phyloP scores from a whole-genome alignment of 2,329 filamentous ascomycete genomes.

The Sphaerostilbella broomeana region DNA sequence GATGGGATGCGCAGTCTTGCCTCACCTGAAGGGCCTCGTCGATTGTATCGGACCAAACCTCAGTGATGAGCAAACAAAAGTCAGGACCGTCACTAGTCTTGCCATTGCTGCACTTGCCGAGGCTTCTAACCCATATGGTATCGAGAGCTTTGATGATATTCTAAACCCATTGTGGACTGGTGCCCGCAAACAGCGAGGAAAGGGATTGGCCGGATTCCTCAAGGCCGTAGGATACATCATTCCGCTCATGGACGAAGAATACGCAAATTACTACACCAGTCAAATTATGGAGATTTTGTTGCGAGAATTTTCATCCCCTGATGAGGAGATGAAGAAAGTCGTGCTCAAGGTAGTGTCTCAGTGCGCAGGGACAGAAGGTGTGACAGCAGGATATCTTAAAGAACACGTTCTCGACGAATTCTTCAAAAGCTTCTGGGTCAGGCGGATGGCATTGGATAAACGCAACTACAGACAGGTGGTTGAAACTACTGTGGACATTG shows the following conservation, averaged over 20 bases:
- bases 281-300: slow-evolving; percentile 99
- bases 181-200: slow-evolving; percentile 90
- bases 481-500: slow-evolving; percentile 93
- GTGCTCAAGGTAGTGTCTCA: slow-evolving; percentile 96
- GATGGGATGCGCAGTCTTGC: slow-evolving; percentile 95
- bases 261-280: slow-evolving; percentile 96
- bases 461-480: slow-evolving; percentile 97
- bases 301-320: slow-evolving; percentile 90
- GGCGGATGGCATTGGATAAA: slow-evolving; percentile 94
- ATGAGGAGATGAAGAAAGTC: slow-evolving; percentile 99
- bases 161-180: slow-evolving; percentile 96
- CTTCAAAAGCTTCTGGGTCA: slow-evolving; percentile 98
- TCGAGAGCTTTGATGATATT: slow-evolving; percentile 97
- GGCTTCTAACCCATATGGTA: slow-evolving; percentile 96
- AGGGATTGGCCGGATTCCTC: slow-evolving; percentile 89
- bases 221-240: slow-evolving; percentile 99
- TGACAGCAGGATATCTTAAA: slow-evolving; percentile 90
- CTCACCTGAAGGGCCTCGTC: slow-evolving; percentile 90
- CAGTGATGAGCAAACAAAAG: slow-evolving; percentile 96
- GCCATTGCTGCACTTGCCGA: slow-evolving; percentile 93
- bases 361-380: slow-evolving; percentile 88
- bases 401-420: slow-evolving; percentile 93
- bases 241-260: slow-evolving; percentile 98
- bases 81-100: slow-evolving; percentile 89
- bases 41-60: slow-evolving; percentile 95